phyloP scores from a whole-genome alignment of 2,329 filamentous ascomycete genomes.

The Calonectria hawksworthii region DNA sequence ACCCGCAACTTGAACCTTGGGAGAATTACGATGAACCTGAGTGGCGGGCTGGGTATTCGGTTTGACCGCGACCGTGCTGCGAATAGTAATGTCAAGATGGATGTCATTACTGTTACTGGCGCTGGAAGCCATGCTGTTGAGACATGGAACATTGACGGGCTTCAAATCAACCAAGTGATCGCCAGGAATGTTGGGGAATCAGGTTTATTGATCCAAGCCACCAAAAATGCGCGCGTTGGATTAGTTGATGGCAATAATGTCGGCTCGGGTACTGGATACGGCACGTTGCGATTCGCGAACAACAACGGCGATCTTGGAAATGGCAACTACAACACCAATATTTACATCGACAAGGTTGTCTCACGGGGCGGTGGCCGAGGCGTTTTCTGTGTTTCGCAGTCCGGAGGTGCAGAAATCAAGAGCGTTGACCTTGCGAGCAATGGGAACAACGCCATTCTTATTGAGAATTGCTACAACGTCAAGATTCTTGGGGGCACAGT shows the following conservation, averaged over 20 bases:
- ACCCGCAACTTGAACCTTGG: conserved; percentile 63
- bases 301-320: conserved; percentile 64
- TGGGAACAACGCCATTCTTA: conserved; percentile 68
- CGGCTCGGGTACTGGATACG: conserved; percentile 66
- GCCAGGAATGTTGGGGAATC: conserved; percentile 68
- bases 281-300: conserved; percentile 70
- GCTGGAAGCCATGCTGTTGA: conserved; percentile 70
- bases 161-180: conserved; percentile 65
- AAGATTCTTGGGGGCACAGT: conserved; percentile 65
- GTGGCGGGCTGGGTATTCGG: conserved; percentile 67
- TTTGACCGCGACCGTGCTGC: conserved; percentile 68
- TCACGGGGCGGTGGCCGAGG: conserved; percentile 70
- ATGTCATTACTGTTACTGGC: conserved; percentile 64
- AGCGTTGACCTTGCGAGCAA: conserved; percentile 65
- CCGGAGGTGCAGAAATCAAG: conserved; percentile 65
- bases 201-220: conserved; percentile 69
- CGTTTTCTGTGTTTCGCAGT: conserved; percentile 70
- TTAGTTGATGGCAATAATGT: conserved; percentile 71
- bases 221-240: conserved; percentile 65
- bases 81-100: conserved; percentile 69
- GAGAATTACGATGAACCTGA: conserved; percentile 67
- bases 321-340: conserved; percentile 65
- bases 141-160: conserved; percentile 71
- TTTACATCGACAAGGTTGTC: conserved; percentile 66
- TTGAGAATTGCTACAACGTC: conserved; percentile 73